Evolutionary conservation across 768 basidiomycete species (phyloP).

Genomic region (Chlorophyllum brunneum): DNA sequence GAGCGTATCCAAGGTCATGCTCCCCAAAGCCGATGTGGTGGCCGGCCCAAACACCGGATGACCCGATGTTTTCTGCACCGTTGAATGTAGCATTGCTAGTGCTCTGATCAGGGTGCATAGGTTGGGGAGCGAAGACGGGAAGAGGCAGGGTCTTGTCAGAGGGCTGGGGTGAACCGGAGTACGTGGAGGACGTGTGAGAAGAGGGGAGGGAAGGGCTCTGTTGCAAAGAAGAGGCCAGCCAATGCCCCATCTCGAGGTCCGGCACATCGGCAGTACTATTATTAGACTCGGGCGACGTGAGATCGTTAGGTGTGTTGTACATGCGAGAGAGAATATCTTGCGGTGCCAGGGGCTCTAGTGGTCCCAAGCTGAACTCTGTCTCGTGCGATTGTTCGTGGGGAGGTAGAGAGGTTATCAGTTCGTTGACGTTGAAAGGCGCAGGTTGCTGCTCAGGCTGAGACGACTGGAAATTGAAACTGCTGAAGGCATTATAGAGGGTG

Average conservation of each 20-base stretch:
- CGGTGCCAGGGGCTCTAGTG: conserved; percentile 11
- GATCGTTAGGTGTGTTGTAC: conserved; percentile 5
- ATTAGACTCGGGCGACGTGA: conserved; percentile 4
- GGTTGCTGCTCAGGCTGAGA: conserved; percentile 6
- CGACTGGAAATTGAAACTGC: conserved; percentile 6
- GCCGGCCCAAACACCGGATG: neutral
- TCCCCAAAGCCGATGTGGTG: neutral
- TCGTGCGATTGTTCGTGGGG: conserved; percentile 9
- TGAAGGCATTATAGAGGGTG: conserved; percentile 14
- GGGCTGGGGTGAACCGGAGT: conserved; percentile 8
- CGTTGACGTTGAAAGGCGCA: conserved; percentile 10
- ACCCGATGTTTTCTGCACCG: neutral
- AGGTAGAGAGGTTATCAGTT: conserved; percentile 6
- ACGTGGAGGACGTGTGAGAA: conserved; percentile 10
- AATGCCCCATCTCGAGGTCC: conserved; percentile 9
- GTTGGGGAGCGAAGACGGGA: conserved; percentile 9
- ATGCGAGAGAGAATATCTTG: conserved; percentile 9
- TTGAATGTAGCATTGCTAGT: conserved; percentile 1
- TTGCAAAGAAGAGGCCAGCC: conserved; percentile 8
- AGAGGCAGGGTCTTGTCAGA: conserved; percentile 8
- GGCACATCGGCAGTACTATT: conserved; percentile 5
- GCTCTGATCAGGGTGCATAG: conserved; percentile 1
- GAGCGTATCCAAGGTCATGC: neutral
- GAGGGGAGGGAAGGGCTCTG: conserved; percentile 8
- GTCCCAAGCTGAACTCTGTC: conserved; percentile 4